Percentiles rank a stretch among this genome's conserved stretches.
Evolutionary conservation across 179 eudicot genomes (phyloP).

Genomic region (Carnegiea gigantea): DNA sequence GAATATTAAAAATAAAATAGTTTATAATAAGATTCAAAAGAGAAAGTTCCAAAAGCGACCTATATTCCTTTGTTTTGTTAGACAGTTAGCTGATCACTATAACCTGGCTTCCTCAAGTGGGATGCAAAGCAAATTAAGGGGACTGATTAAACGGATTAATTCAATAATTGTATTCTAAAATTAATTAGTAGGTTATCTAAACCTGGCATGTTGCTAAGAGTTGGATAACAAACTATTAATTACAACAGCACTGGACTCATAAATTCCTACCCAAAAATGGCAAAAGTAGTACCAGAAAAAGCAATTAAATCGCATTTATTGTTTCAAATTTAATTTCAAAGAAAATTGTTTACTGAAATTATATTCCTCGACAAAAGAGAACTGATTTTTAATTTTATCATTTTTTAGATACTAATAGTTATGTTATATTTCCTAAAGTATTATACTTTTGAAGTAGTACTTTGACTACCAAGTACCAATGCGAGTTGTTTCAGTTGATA

Average conservation of each 20-base stretch:
- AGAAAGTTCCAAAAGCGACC: background rate
- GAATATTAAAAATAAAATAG: background rate
- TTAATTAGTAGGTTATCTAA: constrained; percentile 16
- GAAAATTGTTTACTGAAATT: constrained; percentile 7
- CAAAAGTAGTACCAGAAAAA: constrained; percentile 17
- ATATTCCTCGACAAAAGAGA: no score
- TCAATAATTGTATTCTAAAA: background rate
- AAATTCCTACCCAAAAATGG: constrained; percentile 15
- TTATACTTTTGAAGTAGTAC: no score
- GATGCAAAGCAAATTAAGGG: background rate
- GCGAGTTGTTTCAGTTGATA: no score
- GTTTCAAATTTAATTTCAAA: constrained; percentile 15
- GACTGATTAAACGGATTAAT: background rate
- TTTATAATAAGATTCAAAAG: background rate
- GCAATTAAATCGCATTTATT: constrained; percentile 27
- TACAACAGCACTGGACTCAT: constrained; percentile 20
- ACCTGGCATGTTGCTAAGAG: constrained; percentile 24
- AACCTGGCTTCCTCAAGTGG: background rate
- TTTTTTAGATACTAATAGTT: no score
- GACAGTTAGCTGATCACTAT: background rate
- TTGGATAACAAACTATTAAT: constrained; percentile 23
- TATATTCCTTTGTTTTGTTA: background rate
- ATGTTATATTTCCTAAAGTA: no score
- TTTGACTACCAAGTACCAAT: no score
- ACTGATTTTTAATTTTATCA: no score